Evolutionary conservation across 306 rosid genomes (phyloP).

Genomic region (Rosa chinensis): DNA sequence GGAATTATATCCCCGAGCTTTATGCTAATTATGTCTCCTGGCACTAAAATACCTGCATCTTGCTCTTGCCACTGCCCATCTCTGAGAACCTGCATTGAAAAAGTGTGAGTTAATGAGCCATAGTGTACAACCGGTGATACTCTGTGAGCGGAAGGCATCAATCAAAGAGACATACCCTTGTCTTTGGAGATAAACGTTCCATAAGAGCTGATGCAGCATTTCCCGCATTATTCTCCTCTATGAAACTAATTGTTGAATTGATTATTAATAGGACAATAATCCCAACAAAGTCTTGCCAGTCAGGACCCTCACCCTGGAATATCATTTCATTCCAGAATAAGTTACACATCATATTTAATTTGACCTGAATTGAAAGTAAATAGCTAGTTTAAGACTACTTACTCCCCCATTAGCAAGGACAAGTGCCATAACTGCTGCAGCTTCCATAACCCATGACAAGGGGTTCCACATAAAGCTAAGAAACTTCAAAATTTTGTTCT

Average conservation of each 20-base stretch:
- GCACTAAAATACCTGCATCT: slow-evolving; percentile 78
- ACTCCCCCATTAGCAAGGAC: slow-evolving; percentile 88
- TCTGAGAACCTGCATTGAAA: slow-evolving; percentile 66
- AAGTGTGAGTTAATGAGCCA: neutral
- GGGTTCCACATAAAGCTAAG: slow-evolving; percentile 93
- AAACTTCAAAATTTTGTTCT: slow-evolving; percentile 74
- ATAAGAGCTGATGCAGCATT: slow-evolving; percentile 82
- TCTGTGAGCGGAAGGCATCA: slow-evolving; percentile 14
- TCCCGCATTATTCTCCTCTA: slow-evolving; percentile 88
- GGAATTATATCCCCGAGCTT: slow-evolving; percentile 88
- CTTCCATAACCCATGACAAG: slow-evolving; percentile 96
- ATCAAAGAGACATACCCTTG: slow-evolving; percentile 45
- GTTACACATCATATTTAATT: slow-evolving; percentile 10
- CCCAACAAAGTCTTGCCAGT: slow-evolving; percentile 92
- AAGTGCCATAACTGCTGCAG: slow-evolving; percentile 90
- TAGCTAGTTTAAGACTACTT: slow-evolving; percentile 33
- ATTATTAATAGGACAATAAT: slow-evolving; percentile 64
- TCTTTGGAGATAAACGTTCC: slow-evolving; percentile 85
- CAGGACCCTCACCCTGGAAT: slow-evolving; percentile 83
- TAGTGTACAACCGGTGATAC: neutral
- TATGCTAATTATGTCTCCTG: slow-evolving; percentile 85
- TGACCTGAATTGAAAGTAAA: neutral
- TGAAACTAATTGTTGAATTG: slow-evolving; percentile 88
- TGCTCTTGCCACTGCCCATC: slow-evolving; percentile 84
- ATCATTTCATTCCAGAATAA: slow-evolving; percentile 18